A percentile compares a stretch with the other conserved stretches of the same genome.
phyloP scores from a whole-genome alignment of 1,284 basidiomycete genomes.

The Macrocybe sp. region DNA sequence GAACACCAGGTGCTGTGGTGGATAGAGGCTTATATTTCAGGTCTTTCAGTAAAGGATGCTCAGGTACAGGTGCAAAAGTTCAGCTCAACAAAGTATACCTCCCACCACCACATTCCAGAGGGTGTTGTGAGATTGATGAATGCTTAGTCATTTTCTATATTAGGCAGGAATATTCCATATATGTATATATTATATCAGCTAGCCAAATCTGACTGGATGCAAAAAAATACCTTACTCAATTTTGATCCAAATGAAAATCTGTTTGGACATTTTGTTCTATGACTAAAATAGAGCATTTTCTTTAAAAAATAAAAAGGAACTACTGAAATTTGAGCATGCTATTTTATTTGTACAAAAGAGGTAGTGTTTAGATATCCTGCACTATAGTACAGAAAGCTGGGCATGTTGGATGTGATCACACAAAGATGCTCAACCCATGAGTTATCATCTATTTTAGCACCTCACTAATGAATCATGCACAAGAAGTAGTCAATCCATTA shows the following conservation, averaged over 20 bases:
- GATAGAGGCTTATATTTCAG: not conserved
- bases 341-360: conserved; percentile 1
- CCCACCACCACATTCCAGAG: not conserved
- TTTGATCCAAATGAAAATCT: not conserved
- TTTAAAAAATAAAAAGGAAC: not conserved
- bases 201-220: not conserved
- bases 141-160: not conserved
- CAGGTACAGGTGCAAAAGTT: not conserved
- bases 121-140: not conserved
- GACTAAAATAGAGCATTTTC: not conserved
- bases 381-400: not conserved
- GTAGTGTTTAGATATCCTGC: not conserved
- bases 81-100: not conserved
- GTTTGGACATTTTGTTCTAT: not conserved
- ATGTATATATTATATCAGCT: not conserved
- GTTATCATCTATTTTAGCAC: no score
- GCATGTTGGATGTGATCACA: no score
- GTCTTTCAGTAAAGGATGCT: no score
- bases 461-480: no score
- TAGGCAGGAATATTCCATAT: not conserved
- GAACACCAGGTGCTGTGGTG: not conserved
- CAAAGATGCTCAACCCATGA: no score
- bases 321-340: not conserved
- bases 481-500: no score
- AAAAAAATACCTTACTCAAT: not conserved